Evolutionary conservation across 106 monocot genomes (phyloP).

Genomic region (Posidonia australis): DNA sequence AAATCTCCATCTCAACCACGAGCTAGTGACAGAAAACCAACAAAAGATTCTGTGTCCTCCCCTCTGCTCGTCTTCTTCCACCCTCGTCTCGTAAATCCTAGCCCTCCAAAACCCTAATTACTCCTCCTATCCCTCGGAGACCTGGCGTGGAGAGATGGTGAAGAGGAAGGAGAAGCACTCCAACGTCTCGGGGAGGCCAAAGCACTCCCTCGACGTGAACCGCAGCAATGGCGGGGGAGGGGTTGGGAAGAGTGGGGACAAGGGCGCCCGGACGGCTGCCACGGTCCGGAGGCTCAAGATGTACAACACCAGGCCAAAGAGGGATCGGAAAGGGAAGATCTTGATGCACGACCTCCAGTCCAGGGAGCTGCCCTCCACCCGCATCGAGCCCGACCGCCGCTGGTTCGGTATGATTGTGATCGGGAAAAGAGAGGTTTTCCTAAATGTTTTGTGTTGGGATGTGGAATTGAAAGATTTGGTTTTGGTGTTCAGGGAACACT

Average conservation of each 20-base stretch:
- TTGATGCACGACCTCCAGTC: conserved; percentile 79
- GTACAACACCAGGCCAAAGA: conserved; percentile 64
- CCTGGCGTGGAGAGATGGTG: conserved; percentile 23
- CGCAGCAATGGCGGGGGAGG: conserved; percentile 52
- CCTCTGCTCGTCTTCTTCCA: no score
- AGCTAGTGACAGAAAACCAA: no score
- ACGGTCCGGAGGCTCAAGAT: conserved; percentile 93
- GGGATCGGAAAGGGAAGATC: conserved; percentile 68
- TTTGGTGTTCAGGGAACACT: conserved; percentile 60
- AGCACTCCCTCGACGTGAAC: conserved; percentile 93
- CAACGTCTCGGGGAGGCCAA: conserved; percentile 82
- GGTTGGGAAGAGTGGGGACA: conserved; percentile 18
- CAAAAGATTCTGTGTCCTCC: no score
- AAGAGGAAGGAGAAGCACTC: conserved; percentile 67
- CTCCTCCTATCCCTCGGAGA: no score
- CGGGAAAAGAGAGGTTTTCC: not conserved
- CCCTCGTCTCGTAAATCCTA: no score
- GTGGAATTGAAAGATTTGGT: not conserved
- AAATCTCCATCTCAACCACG: no score
- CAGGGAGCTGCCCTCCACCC: conserved; percentile 73
- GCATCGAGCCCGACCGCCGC: conserved; percentile 85
- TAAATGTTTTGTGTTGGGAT: not conserved
- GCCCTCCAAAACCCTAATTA: no score
- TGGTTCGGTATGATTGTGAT: conserved; percentile 63
- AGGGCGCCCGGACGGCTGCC: conserved; percentile 45